These are phyloP conservation scores for Pleurotus giganteus DNA, from an alignment of 768 basidiomycete species.

Conservation along the genomic window DNA sequence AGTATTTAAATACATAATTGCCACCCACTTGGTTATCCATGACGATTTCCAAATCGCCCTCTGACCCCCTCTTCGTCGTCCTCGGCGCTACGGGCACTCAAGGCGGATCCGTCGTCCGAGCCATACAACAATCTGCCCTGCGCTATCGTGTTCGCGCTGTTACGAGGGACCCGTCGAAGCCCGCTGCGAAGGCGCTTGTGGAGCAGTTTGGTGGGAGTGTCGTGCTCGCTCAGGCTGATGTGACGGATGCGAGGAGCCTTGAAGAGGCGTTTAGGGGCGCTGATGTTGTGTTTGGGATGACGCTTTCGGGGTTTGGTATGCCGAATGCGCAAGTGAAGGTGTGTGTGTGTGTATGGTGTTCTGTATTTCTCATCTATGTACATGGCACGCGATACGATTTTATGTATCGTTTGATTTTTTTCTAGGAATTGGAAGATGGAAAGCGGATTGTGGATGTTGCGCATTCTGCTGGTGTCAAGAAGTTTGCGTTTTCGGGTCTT, in stretches of 20 bases:
- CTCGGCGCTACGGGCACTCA: not conserved
- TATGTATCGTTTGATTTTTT: not conserved
- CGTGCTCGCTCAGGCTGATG: not conserved
- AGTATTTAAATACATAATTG: too few relatives aligned
- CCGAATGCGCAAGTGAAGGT: not conserved
- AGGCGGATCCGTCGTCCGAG: not conserved
- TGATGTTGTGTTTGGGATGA: not conserved
- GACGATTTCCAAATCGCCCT: not conserved
- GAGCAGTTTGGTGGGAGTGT: not conserved
- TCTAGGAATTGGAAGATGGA: not conserved
- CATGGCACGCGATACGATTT: not conserved
- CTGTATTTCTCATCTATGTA: too few relatives aligned
- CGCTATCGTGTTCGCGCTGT: not conserved
- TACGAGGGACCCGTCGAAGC: not conserved
- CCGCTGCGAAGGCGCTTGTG: not conserved
- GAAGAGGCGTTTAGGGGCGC: not conserved
- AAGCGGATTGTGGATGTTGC: not conserved
- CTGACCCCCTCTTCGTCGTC: not conserved
- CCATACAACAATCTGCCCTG: not conserved
- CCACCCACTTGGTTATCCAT: too few relatives aligned
- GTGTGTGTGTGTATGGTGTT: too few relatives aligned
- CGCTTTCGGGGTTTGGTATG: not conserved
- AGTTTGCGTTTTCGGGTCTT: not conserved
- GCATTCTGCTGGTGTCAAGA: not conserved
- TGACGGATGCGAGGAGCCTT: not conserved